These are phyloP conservation scores for Cyberlindnera veronae DNA, from an alignment of 805 yeast genomes.

Conservation along the genomic window DNA sequence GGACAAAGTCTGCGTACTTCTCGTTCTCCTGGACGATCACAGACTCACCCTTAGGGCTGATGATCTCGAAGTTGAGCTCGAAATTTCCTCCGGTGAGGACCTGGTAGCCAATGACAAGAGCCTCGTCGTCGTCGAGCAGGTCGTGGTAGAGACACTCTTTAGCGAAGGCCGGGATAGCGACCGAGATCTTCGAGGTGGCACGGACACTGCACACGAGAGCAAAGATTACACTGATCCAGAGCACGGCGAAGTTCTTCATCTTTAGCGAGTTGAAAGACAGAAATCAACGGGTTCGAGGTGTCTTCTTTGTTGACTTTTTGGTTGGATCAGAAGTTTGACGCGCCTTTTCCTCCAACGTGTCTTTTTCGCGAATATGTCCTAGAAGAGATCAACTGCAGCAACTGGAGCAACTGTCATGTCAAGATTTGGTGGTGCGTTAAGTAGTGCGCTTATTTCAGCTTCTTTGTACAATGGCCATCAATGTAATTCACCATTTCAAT, in stretches of 20 bases:
- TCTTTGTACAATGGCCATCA: neutral
- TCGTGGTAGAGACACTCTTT: conserved; percentile 42
- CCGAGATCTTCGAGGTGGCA: conserved; percentile 24
- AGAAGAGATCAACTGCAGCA: no score
- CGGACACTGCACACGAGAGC: conserved; percentile 3
- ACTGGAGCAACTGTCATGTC: no score
- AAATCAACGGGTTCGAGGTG: neutral
- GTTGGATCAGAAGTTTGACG: conserved; percentile 7
- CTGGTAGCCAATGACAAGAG: conserved; percentile 41
- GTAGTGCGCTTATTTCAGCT: no score
- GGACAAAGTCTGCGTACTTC: conserved; percentile 60
- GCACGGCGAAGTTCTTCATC: conserved; percentile 6
- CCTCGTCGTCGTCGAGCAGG: conserved; percentile 34
- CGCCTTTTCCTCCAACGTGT: conserved; percentile 9
- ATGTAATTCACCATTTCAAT: conserved; percentile 7
- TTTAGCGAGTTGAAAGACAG: neutral
- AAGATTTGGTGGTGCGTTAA: neutral
- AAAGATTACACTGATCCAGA: conserved; percentile 7
- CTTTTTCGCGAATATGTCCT: conserved; percentile 9
- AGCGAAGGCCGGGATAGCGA: conserved; percentile 33
- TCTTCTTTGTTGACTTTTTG: neutral
- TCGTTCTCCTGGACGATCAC: conserved; percentile 51
- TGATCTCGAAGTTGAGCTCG: conserved; percentile 61
- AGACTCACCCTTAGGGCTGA: conserved; percentile 48
- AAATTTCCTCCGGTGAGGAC: conserved; percentile 64